phyloP scores from a whole-genome alignment of 2,329 filamentous ascomycete genomes.

The Colletotrichum sp. region DNA sequence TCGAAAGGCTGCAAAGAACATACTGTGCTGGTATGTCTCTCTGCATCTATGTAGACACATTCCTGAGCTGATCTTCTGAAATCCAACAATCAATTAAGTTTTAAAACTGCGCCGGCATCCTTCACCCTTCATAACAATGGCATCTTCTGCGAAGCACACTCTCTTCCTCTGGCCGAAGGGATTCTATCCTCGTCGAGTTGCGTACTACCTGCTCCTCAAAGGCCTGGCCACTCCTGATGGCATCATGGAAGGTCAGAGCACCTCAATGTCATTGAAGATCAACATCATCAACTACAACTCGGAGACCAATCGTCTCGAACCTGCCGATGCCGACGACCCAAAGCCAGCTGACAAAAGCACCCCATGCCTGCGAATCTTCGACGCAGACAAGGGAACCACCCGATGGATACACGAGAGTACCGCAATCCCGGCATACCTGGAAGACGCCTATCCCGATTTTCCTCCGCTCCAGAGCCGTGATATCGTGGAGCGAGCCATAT shows the following conservation, averaged over 20 bases:
- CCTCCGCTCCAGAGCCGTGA: background rate
- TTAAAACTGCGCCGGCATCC: background rate
- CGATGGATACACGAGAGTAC: conserved; percentile 25
- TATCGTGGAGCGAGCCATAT: background rate
- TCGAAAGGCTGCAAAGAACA: background rate
- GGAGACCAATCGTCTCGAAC: background rate
- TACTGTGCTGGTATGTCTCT: rapidly evolving
- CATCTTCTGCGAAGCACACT: conserved; percentile 8
- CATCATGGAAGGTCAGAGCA: conserved; percentile 19
- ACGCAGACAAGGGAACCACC: background rate
- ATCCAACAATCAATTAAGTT: background rate
- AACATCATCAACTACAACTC: conserved; percentile 11
- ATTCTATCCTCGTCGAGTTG: conserved; percentile 25
- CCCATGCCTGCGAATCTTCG: conserved; percentile 23
- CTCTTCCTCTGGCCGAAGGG: conserved; percentile 26
- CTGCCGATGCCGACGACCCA: conserved; percentile 19
- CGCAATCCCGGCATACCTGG: conserved; percentile 23
- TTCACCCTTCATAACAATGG: background rate
- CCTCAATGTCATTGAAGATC: conserved; percentile 10
- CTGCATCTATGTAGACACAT: rapidly evolving
- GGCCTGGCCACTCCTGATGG: conserved; percentile 21
- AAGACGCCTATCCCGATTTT: conserved; percentile 14
- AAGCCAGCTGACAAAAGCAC: conserved; percentile 22
- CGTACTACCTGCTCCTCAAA: conserved; percentile 26
- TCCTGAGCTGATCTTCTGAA: background rate